These are phyloP conservation scores for Gossypium raimondii DNA, from an alignment of 345 rosid species.

Conservation along the genomic window DNA sequence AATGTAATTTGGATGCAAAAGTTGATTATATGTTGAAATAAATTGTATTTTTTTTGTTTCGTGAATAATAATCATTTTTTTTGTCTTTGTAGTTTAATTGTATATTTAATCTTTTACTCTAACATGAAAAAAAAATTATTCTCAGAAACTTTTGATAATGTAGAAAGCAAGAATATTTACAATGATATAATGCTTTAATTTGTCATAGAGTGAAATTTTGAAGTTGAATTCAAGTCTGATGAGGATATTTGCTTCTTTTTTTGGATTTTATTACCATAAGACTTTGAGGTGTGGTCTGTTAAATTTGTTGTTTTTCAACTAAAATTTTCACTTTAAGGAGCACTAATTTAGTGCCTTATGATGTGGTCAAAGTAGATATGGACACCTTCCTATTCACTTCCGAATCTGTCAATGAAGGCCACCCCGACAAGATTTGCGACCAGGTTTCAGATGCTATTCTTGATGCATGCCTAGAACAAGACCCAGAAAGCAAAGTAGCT, in stretches of 20 bases:
- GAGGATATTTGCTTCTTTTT: neutral
- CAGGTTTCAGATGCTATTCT: constrained; percentile 83
- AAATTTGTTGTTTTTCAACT: neutral
- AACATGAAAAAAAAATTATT: neutral
- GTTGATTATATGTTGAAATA: neutral
- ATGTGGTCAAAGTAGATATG: constrained; percentile 35
- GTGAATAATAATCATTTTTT: neutral
- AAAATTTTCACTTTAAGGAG: neutral
- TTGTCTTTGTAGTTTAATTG: neutral
- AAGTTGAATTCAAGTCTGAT: neutral
- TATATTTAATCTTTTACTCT: neutral
- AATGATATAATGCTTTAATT: neutral
- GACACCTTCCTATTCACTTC: constrained; percentile 78
- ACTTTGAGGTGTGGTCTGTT: neutral
- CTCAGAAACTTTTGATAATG: neutral
- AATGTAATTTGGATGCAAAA: neutral
- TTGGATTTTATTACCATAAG: neutral
- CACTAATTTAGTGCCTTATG: neutral
- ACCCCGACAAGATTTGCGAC: constrained; percentile 81
- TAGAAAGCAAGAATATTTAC: neutral
- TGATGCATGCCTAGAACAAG: constrained; percentile 79
- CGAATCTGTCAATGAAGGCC: constrained; percentile 81
- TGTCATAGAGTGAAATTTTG: neutral
- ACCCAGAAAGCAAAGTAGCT: constrained; percentile 81
- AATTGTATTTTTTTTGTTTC: neutral